Conservation (phyloP, 2,329 filamentous ascomycete species). For the Aspergillus novofumigatus region DNA sequence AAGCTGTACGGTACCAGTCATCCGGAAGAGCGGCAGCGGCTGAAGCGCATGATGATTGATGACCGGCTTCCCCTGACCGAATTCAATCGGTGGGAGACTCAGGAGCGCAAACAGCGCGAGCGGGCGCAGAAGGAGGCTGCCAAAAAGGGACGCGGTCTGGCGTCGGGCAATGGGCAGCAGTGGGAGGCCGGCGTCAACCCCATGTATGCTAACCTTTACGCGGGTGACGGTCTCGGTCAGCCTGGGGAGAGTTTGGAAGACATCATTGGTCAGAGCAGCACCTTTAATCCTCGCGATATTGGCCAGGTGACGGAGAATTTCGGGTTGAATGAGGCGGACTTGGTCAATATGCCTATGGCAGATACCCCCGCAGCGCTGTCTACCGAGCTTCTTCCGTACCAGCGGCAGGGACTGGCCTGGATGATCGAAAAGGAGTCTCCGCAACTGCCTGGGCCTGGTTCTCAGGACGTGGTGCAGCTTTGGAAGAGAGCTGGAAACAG, state of each 20-base stretch:
- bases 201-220: constrained; percentile 35
- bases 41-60: constrained; percentile 60
- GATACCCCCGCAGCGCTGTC: constrained; percentile 61
- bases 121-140: constrained; percentile 43
- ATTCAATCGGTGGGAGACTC: constrained; percentile 54
- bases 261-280: constrained; percentile 62
- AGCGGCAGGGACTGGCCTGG: constrained; percentile 75
- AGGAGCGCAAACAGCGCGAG: constrained; percentile 38
- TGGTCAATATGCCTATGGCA: constrained; percentile 69
- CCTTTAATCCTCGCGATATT: constrained; percentile 63
- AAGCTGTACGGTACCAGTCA: constrained; percentile 66
- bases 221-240: constrained; percentile 22
- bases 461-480: constrained; percentile 65
- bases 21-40: constrained; percentile 45
- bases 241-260: constrained; percentile 52
- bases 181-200: constrained; percentile 22
- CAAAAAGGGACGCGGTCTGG: constrained; percentile 27
- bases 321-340: constrained; percentile 64
- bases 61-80: constrained; percentile 58
- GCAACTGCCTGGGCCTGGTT: constrained; percentile 54
- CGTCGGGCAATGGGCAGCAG: constrained; percentile 21
- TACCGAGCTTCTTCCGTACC: constrained; percentile 72
- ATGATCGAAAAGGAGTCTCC: constrained; percentile 73
- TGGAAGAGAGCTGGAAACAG: constrained; percentile 59
- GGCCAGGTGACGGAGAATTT: constrained; percentile 65